phyloP scores from a whole-genome alignment of 2,329 filamentous ascomycete species.

The Rhytidhysteron rufulum region DNA sequence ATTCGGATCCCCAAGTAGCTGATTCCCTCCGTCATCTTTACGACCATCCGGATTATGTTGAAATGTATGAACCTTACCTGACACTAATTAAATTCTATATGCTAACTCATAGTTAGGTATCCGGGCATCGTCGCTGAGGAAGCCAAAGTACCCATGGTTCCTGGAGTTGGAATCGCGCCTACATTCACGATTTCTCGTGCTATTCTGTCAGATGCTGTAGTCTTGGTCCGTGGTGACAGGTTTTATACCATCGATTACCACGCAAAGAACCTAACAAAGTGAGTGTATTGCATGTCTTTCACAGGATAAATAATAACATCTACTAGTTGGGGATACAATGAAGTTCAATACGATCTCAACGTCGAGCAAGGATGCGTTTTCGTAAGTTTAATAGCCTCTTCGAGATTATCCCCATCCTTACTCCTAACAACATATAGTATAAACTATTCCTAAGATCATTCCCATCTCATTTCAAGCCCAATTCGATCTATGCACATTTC shows the following conservation, averaged over 20 bases:
- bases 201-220: constrained; percentile 70
- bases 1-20: constrained; percentile 67
- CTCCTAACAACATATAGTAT: constrained; percentile 43
- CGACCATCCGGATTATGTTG: constrained; percentile 73
- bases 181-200: constrained; percentile 73
- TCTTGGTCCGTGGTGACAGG: constrained; percentile 69
- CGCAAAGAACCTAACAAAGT: constrained; percentile 65
- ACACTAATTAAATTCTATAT: background rate
- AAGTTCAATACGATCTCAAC: constrained; percentile 66
- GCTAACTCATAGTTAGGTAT: constrained; percentile 42
- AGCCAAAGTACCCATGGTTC: constrained; percentile 63
- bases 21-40: constrained; percentile 56
- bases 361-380: constrained; percentile 76
- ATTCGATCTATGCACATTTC: constrained; percentile 76
- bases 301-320: background rate
- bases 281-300: background rate
- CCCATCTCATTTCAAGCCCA: constrained; percentile 69
- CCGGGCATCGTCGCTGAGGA: constrained; percentile 75
- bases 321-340: constrained; percentile 66
- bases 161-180: constrained; percentile 67
- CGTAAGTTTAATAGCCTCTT: constrained; percentile 54
- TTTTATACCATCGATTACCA: constrained; percentile 70
- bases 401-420: too few species aligned
- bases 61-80: constrained; percentile 43
- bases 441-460: constrained; percentile 73